Conservation (phyloP, 331 rosid species). For the Ulmus americana region DNA sequence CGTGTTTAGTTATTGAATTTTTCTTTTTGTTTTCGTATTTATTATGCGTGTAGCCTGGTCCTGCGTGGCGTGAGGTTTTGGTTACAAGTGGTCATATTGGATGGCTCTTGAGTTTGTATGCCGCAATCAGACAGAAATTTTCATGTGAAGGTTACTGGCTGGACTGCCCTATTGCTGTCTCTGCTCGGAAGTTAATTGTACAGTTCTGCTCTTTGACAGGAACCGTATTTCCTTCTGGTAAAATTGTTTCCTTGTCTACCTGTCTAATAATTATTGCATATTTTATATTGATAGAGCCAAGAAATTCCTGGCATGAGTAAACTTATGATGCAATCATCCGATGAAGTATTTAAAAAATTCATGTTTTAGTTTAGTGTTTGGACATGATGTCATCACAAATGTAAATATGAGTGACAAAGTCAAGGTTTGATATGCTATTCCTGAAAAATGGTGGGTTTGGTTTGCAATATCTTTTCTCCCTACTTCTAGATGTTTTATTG, state of each 20-base stretch:
- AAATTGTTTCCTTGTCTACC: constrained; percentile 23
- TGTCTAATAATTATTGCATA: constrained; percentile 6
- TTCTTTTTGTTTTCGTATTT: constrained; percentile 17
- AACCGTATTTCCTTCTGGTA: constrained; percentile 76
- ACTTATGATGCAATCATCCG: background rate
- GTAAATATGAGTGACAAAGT: background rate
- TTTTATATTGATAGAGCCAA: constrained; percentile 14
- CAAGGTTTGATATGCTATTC: background rate
- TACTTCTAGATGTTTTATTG: background rate
- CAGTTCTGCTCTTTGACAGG: constrained; percentile 88
- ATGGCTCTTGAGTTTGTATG: constrained; percentile 85
- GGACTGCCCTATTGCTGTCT: constrained; percentile 82
- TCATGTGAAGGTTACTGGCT: constrained; percentile 78
- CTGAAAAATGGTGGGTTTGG: background rate
- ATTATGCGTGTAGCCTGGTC: constrained; percentile 73
- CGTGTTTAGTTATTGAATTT: constrained; percentile 5
- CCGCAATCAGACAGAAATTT: constrained; percentile 72
- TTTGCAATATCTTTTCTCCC: background rate
- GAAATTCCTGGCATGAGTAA: background rate
- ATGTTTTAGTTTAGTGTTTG: background rate
- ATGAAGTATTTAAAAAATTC: background rate
- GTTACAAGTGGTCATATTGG: constrained; percentile 65
- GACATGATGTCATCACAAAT: background rate
- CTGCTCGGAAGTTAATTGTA: constrained; percentile 82
- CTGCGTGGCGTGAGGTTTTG: constrained; percentile 78